These are phyloP conservation scores for Globisporangium nunn DNA, from an alignment of 352 stramenopile species.

Conservation along the genomic window DNA sequence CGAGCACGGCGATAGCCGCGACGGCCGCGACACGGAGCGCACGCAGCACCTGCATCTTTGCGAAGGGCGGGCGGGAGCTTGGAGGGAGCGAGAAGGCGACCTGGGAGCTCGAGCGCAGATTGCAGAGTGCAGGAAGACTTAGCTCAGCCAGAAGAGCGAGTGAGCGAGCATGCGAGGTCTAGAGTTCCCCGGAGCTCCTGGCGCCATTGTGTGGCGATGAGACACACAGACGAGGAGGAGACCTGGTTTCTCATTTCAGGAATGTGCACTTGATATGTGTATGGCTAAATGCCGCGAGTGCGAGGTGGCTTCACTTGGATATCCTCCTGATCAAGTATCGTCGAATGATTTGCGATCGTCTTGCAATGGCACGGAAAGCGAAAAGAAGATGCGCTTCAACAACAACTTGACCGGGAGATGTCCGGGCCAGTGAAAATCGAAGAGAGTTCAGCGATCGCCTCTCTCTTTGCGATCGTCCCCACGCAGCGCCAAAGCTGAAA, in stretches of 20 bases:
- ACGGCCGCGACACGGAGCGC: constrained; percentile 8
- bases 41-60: constrained; percentile 11
- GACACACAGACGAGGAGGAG: background rate
- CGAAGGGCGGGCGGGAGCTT: background rate
- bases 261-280: background rate
- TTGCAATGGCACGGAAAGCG: background rate
- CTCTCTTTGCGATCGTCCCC: background rate
- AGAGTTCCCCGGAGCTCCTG: background rate
- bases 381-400: background rate
- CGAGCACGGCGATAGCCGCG: constrained; percentile 6
- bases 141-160: background rate
- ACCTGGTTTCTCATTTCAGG: background rate
- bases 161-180: background rate
- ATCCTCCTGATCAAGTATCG: background rate
- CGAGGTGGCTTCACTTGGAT: background rate
- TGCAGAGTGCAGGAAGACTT: background rate
- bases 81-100: background rate
- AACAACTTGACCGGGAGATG: background rate
- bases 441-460: background rate
- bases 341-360: background rate
- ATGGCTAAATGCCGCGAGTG: background rate
- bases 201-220: background rate
- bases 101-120: background rate
- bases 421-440: background rate
- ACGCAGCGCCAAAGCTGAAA: background rate